These are phyloP conservation scores for Hippophae rhamnoides DNA, from an alignment of 306 rosid genomes.

Conservation along the genomic window DNA sequence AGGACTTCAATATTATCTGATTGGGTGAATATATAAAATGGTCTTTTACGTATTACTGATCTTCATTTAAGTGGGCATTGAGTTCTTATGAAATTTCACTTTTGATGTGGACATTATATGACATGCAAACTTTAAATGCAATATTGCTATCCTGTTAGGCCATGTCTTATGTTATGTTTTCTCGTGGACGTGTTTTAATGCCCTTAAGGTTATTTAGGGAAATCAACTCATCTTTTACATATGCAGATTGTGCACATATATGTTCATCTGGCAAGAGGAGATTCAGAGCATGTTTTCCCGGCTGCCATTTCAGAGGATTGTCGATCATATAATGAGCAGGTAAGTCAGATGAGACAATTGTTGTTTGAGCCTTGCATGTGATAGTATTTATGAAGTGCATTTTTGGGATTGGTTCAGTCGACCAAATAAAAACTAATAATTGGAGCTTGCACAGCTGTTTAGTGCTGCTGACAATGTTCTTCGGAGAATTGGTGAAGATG, in stretches of 20 bases:
- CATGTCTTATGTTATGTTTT: too few relatives aligned
- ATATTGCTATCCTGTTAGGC: too few relatives aligned
- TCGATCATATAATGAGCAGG: slow-evolving; percentile 95
- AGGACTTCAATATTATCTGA: neutral
- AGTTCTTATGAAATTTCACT: too few relatives aligned
- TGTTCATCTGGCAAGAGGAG: slow-evolving; percentile 90
- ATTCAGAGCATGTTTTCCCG: slow-evolving; percentile 65
- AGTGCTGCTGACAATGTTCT: slow-evolving; percentile 87
- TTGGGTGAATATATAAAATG: neutral
- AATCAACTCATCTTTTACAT: neutral
- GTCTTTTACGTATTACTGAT: too few relatives aligned
- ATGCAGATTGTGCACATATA: slow-evolving; percentile 76
- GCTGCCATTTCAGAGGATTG: slow-evolving; percentile 95
- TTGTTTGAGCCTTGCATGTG: slow-evolving; percentile 5
- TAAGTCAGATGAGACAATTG: slow-evolving; percentile 17
- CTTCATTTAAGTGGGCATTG: too few relatives aligned
- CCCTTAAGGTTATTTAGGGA: neutral
- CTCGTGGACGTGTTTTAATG: too few relatives aligned
- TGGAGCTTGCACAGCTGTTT: slow-evolving; percentile 58
- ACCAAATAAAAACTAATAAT: slow-evolving; percentile 18
- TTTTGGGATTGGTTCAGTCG: slow-evolving; percentile 2
- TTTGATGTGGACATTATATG: too few relatives aligned
- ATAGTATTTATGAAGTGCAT: neutral
- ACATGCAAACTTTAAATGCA: too few relatives aligned
- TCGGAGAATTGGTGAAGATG: slow-evolving; percentile 73